Conservation (phyloP, 139 green algal species). For the Trebouxia sp. region DNA sequence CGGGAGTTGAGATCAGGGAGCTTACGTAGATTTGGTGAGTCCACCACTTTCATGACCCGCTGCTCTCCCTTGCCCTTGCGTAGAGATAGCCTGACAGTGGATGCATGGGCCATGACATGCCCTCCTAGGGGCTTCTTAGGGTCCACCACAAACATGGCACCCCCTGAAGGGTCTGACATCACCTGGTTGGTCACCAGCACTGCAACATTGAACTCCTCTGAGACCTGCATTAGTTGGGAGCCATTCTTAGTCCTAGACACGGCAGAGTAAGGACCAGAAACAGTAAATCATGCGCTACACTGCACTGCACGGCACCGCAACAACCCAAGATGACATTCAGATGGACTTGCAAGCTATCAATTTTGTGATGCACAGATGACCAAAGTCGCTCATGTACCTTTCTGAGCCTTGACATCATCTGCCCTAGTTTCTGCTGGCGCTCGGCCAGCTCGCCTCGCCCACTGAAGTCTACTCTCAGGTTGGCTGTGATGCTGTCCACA, state of each 20-base stretch:
- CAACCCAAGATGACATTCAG: neutral
- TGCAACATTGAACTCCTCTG: conserved; percentile 90
- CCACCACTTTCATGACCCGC: conserved; percentile 78
- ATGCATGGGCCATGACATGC: conserved; percentile 84
- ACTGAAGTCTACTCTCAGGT: conserved; percentile 86
- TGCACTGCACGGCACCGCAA: neutral
- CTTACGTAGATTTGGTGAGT: conserved; percentile 51
- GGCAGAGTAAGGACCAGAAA: no score
- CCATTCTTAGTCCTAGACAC: no score
- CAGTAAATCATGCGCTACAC: no score
- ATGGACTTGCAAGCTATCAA: no score
- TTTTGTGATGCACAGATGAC: neutral
- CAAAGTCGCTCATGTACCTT: conserved; percentile 52
- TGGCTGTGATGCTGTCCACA: conserved; percentile 86
- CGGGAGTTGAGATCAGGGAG: neutral
- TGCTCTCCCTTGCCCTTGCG: conserved; percentile 91
- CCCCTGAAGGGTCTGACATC: conserved; percentile 73
- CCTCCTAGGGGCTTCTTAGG: conserved; percentile 80
- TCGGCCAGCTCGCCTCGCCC: conserved; percentile 65
- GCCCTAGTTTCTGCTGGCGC: conserved; percentile 86
- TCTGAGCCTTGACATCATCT: conserved; percentile 70
- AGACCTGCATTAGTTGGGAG: no score
- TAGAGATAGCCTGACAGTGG: conserved; percentile 63
- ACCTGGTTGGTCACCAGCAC: conserved; percentile 92
- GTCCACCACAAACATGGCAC: conserved; percentile 84